These are phyloP conservation scores for Williopsis jadinii DNA, from an alignment of 1,139 yeast species.

Conservation along the genomic window DNA sequence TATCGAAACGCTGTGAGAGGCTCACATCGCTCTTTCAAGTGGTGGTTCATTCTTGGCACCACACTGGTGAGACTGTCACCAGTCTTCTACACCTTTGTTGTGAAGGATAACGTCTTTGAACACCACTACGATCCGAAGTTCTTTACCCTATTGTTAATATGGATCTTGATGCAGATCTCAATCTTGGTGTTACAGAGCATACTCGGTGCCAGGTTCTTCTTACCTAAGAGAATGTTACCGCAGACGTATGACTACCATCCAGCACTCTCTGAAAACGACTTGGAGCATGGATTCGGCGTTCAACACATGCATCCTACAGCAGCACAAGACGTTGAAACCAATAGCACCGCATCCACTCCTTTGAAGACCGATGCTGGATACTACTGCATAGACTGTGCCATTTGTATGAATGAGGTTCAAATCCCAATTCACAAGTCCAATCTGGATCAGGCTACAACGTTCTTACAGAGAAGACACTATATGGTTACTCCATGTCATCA, in stretches of 20 bases:
- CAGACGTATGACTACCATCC: conserved; percentile 81
- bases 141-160: conserved; percentile 34
- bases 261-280: conserved; percentile 47
- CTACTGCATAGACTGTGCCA: conserved; percentile 60
- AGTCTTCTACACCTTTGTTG: conserved; percentile 49
- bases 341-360: conserved; percentile 10
- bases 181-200: conserved; percentile 53
- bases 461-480: conserved; percentile 37
- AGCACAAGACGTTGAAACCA: conserved; percentile 5
- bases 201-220: conserved; percentile 78
- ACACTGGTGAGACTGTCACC: conserved; percentile 61
- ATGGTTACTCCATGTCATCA: conserved; percentile 95
- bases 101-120: conserved; percentile 38
- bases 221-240: conserved; percentile 69
- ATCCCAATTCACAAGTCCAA: conserved; percentile 43
- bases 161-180: conserved; percentile 50
- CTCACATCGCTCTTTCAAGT: conserved; percentile 54
- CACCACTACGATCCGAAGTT: conserved; percentile 48
- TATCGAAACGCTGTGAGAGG: conserved; percentile 72
- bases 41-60: conserved; percentile 68
- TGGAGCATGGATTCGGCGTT: conserved; percentile 49
- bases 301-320: conserved; percentile 18
- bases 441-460: conserved; percentile 25
- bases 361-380: conserved; percentile 9
- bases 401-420: conserved; percentile 76